Percentiles rank a stretch among this genome's conserved stretches.
phyloP scores from a whole-genome alignment of 805 yeast genomes.

The Suhomyces faveliae region DNA sequence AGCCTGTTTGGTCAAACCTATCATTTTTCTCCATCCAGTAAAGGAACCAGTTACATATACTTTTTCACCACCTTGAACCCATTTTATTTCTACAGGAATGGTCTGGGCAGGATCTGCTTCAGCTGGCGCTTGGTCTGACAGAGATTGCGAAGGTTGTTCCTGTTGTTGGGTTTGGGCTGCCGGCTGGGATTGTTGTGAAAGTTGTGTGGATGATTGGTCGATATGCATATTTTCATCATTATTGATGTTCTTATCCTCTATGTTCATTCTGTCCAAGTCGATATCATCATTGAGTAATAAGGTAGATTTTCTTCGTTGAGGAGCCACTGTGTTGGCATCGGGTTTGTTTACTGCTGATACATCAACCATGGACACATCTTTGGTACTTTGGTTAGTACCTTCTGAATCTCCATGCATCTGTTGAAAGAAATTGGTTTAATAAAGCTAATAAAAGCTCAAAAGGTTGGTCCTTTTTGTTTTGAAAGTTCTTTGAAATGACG shows the following conservation, averaged over 20 bases:
- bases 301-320: constrained; percentile 64
- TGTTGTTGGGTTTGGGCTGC: constrained; percentile 5
- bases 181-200: constrained; percentile 6
- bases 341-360: constrained; percentile 31
- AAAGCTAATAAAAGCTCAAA: not conserved
- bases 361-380: constrained; percentile 45
- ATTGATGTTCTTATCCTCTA: constrained; percentile 31
- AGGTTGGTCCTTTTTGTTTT: not conserved
- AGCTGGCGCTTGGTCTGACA: constrained; percentile 9
- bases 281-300: constrained; percentile 67
- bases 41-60: constrained; percentile 97
- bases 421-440: not conserved
- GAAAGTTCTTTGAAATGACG: not conserved
- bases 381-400: constrained; percentile 6
- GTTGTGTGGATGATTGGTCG: constrained; percentile 13
- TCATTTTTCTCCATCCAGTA: constrained; percentile 98
- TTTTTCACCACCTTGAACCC: constrained; percentile 96
- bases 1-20: constrained; percentile 63
- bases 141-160: constrained; percentile 10
- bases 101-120: constrained; percentile 30
- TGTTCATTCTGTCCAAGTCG: constrained; percentile 52
- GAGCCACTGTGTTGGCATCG: constrained; percentile 11
- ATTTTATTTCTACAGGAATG: constrained; percentile 66
- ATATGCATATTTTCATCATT: constrained; percentile 16
- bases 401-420: constrained; percentile 3